A percentile compares a stretch with the other conserved stretches of the same genome.
phyloP scores from a whole-genome alignment of 768 basidiomycete genomes.

The Asterophora parasitica region DNA sequence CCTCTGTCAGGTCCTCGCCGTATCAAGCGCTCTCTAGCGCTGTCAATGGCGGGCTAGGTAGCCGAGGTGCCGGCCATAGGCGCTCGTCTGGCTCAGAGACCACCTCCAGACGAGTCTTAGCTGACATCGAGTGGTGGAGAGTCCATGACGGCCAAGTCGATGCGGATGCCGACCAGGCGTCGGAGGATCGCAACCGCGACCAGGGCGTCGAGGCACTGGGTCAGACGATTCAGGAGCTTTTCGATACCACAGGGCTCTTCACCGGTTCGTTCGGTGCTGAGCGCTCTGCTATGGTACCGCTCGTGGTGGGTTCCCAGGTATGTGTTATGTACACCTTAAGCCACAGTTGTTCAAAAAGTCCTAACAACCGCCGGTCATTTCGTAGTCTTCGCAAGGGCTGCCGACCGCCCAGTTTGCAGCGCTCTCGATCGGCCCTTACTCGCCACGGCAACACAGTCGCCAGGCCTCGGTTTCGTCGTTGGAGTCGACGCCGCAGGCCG shows the following conservation, averaged over 20 bases:
- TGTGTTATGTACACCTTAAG: slow-evolving; percentile 18
- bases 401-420: slow-evolving; percentile 46
- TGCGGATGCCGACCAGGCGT: slow-evolving; percentile 36
- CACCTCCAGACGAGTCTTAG: slow-evolving; percentile 62
- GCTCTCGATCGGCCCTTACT: slow-evolving; percentile 52
- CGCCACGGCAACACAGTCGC: slow-evolving; percentile 39
- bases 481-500: slow-evolving; percentile 53
- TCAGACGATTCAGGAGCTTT: slow-evolving; percentile 15
- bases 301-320: slow-evolving; percentile 30
- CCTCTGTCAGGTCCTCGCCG: slow-evolving; percentile 63
- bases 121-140: slow-evolving; percentile 87
- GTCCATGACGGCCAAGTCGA: slow-evolving; percentile 69
- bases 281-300: slow-evolving; percentile 31
- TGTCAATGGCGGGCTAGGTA: slow-evolving; percentile 20
- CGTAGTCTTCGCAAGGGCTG: slow-evolving; percentile 21
- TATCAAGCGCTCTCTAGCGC: slow-evolving; percentile 46
- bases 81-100: slow-evolving; percentile 70
- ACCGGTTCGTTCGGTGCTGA: slow-evolving; percentile 34
- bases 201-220: slow-evolving; percentile 23
- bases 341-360: background rate
- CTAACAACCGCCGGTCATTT: background rate
- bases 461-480: slow-evolving; percentile 50
- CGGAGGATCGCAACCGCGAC: slow-evolving; percentile 37
- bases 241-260: slow-evolving; percentile 26
- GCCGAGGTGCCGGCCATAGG: slow-evolving; percentile 43